Base-by-base conservation (phyloP, 139 green algal genomes). In the Coelastrella sp. region DNA sequence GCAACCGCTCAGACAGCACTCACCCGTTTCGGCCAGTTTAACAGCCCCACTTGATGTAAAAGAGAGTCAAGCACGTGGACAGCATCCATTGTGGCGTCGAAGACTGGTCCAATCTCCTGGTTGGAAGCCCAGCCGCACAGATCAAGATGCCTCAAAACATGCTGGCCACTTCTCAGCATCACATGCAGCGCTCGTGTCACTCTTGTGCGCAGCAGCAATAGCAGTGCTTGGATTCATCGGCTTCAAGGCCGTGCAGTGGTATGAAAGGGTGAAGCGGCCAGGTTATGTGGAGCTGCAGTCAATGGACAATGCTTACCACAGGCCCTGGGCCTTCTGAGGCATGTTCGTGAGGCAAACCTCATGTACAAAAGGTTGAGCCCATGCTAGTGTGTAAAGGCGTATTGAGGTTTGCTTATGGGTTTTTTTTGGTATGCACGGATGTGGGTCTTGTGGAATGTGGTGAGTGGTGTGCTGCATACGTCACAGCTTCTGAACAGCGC, bases 231-330 rank as follows among this genome's bases (percentile, higher is more conserved):
- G 84, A 6, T 80, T 61, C 20, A 88, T n/a, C 19, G 84, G 22
- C 0, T 75, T 68, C 56, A 88, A 88, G 49, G 84, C 68, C 49
- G 81, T 88, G 84, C 66, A 88, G 61, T 80, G 66, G 84, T 20
- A 59, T 15, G 84, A 88, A n/a, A 7, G 84, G 7, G n/a, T 59
- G 0, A 61, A 24, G 68, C 68, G 84, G 84, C 84, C 84, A 22
- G 84, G 84, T 5, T 88, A 88, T 81, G 84, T 88, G 11, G 84
- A 88, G 84, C 22, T 88, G 35, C 84, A 88, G 68, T 72, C 68
- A 8, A 20, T 88, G 35, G 84, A 88, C 49, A 81, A 49, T 19
- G 84, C 84, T 24, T 88, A 81, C 25, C 82, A 87, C 27, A 63
- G 25, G 63, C 82, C 82, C 9, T 76, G 56, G 79, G 79, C 24